A percentile compares a stretch with the other conserved stretches of the same genome.
These are phyloP conservation scores for Trichoderma sp. DNA, from an alignment of 2,329 filamentous ascomycete species.

Conservation along the genomic window DNA sequence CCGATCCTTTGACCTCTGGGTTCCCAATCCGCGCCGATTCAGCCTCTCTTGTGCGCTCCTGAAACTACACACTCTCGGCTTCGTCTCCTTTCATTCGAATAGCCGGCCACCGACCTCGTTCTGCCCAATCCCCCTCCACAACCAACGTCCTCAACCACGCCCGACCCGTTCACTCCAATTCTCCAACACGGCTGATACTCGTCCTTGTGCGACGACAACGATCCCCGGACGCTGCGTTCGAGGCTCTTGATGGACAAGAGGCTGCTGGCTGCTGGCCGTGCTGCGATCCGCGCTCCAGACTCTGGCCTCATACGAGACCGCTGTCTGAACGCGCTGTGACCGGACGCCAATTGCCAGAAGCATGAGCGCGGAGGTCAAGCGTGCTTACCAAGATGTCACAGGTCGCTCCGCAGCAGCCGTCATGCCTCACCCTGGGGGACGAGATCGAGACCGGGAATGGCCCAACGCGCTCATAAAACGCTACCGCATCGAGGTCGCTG, in stretches of 20 bases:
- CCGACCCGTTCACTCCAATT: neutral
- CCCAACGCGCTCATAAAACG: conserved; percentile 59
- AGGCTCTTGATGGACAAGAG: conserved; percentile 38
- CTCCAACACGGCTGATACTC: too few species aligned
- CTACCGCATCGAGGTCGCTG: conserved; percentile 78
- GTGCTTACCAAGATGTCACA: conserved; percentile 40
- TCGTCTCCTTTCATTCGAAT: neutral
- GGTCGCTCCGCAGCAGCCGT: conserved; percentile 31
- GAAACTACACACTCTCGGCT: neutral
- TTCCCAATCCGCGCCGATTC: neutral
- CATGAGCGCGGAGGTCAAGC: conserved; percentile 38
- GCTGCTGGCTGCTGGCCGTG: conserved; percentile 36
- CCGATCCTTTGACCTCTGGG: neutral
- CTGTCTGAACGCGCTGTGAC: conserved; percentile 29
- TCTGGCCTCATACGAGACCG: conserved; percentile 30
- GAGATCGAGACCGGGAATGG: conserved; percentile 26
- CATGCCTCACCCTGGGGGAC: conserved; percentile 29
- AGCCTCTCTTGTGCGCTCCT: neutral
- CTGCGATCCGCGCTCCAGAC: conserved; percentile 31
- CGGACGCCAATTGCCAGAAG: conserved; percentile 30
- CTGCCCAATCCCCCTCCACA: neutral
- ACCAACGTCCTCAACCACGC: neutral
- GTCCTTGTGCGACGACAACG: neutral
- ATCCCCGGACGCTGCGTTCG: conserved; percentile 2
- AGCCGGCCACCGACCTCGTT: neutral